These are phyloP conservation scores for Tricholoma matsutake DNA, from an alignment of 768 basidiomycete species.

Conservation along the genomic window DNA sequence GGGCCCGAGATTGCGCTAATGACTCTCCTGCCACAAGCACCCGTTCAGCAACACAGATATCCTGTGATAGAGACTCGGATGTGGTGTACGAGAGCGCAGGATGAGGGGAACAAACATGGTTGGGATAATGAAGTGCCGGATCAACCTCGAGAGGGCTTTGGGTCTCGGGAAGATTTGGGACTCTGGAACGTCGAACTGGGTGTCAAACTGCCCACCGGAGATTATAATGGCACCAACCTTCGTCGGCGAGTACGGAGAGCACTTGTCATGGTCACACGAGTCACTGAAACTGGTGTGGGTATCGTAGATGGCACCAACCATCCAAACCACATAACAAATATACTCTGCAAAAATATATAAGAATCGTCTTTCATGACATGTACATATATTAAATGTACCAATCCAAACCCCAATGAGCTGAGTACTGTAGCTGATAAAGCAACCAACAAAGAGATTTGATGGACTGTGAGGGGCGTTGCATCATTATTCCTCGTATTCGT, in stretches of 20 bases:
- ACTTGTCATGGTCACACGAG: neutral
- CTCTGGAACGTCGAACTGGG: neutral
- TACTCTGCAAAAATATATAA: slow-evolving; percentile 30
- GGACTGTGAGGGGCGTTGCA: slow-evolving; percentile 1
- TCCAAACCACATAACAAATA: slow-evolving; percentile 41
- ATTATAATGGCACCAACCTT: slow-evolving; percentile 12
- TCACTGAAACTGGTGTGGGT: neutral
- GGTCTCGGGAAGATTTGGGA: neutral
- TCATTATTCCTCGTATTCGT: slow-evolving; percentile 1
- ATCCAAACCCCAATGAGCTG: slow-evolving; percentile 31
- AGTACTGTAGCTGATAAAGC: slow-evolving; percentile 22
- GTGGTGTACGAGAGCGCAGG: neutral
- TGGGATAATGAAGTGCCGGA: neutral
- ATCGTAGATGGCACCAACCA: slow-evolving; percentile 33
- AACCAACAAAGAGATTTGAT: slow-evolving; percentile 15
- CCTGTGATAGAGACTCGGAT: neutral
- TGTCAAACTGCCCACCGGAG: neutral
- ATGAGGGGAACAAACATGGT: slow-evolving; percentile 15
- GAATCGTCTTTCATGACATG: neutral
- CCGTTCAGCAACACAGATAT: neutral
- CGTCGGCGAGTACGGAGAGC: slow-evolving; percentile 7
- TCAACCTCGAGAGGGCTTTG: neutral
- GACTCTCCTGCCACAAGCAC: neutral
- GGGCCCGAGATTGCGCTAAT: neutral
- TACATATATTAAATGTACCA: slow-evolving; percentile 28